Conservation (phyloP, 1,284 basidiomycete genomes). For the Puccinia brachypodii region DNA sequence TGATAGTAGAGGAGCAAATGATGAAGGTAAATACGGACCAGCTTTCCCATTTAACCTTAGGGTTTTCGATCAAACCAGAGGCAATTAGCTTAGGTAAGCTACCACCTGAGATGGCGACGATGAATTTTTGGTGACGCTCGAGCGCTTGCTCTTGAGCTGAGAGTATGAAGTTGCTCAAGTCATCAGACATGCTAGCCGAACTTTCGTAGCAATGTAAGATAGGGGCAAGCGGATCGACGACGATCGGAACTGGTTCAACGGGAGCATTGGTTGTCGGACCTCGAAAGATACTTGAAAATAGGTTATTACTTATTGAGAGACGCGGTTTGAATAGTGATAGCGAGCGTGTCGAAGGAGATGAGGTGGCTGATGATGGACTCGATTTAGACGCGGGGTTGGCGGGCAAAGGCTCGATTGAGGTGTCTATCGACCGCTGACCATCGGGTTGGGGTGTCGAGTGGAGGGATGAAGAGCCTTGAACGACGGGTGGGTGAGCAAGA, state of each 20-base stretch:
- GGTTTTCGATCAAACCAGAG: conserved; percentile 54
- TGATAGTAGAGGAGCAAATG: background rate
- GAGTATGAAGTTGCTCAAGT: conserved; percentile 56
- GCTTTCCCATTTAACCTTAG: conserved; percentile 57
- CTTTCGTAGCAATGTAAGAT: conserved; percentile 55
- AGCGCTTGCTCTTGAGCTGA: conserved; percentile 57
- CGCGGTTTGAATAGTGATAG: conserved; percentile 1
- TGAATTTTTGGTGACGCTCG: conserved; percentile 57
- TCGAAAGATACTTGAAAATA: conserved; percentile 29
- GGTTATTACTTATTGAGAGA: conserved; percentile 8
- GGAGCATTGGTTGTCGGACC: background rate
- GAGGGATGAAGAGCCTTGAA: background rate
- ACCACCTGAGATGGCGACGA: conserved; percentile 56
- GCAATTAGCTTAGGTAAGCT: conserved; percentile 57
- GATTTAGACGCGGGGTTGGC: conserved; percentile 6
- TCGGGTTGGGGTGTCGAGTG: background rate
- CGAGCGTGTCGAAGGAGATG: conserved; percentile 1
- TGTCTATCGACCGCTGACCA: conserved; percentile 15
- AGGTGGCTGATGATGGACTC: conserved; percentile 2
- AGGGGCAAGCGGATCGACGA: conserved; percentile 45
- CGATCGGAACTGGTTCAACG: conserved; percentile 26
- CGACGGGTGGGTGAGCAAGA: conserved; percentile 9
- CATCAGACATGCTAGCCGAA: conserved; percentile 53
- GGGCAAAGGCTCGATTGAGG: background rate
- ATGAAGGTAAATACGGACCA: conserved; percentile 52